A percentile compares a stretch with the other conserved stretches of the same genome.
These are phyloP conservation scores for Fusarium verrucosum DNA, from an alignment of 2,329 filamentous ascomycete species.

Conservation along the genomic window DNA sequence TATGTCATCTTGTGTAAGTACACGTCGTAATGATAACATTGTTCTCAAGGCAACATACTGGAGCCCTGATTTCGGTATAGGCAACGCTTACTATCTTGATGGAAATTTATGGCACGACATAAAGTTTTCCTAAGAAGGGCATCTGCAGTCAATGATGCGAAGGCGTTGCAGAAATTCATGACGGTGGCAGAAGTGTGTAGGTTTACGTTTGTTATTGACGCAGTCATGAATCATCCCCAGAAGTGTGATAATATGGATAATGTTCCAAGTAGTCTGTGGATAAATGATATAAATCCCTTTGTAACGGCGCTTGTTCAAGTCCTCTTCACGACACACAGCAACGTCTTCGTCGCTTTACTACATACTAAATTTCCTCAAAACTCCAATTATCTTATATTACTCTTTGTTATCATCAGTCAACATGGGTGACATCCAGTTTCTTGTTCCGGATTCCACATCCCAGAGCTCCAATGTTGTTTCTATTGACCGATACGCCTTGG, in stretches of 20 bases:
- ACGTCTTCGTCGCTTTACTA: neutral
- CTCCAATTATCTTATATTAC: neutral
- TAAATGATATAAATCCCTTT: neutral
- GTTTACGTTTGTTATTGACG: neutral
- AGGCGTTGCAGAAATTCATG: neutral
- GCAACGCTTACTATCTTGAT: neutral
- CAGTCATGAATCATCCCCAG: neutral
- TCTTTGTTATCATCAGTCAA: neutral
- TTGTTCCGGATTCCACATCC: neutral
- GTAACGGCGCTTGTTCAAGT: neutral
- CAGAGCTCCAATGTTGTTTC: neutral
- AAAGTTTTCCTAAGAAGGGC: neutral
- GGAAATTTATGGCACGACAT: neutral
- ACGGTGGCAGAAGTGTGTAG: neutral
- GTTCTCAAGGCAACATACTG: neutral
- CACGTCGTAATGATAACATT: neutral
- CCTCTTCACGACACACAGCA: neutral
- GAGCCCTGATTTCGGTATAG: neutral
- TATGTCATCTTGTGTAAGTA: neutral
- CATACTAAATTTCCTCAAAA: neutral
- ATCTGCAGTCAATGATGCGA: neutral
- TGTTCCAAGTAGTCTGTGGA: neutral
- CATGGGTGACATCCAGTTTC: neutral
- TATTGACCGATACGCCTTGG: conserved; percentile 51
- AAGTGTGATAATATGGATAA: neutral